Evolutionary conservation across 2,329 filamentous ascomycete species (phyloP), one percentile per base, ranked within the genome.

Genomic region (Cladophialophora chaetospira): DNA sequence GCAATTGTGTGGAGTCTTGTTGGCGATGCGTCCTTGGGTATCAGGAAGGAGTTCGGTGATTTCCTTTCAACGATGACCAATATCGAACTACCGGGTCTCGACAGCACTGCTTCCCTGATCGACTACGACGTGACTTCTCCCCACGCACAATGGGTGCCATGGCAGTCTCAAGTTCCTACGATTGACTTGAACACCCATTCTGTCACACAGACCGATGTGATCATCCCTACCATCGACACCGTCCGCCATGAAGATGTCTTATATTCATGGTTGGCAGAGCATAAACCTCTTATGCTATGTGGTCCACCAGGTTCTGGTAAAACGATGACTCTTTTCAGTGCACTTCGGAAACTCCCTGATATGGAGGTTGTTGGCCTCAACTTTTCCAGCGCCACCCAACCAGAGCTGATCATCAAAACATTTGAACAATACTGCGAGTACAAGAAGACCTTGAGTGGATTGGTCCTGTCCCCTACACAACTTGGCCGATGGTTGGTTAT

Each of bases 351-450:
- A 75, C 80, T 99, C 56, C 93, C 93, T 3, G 97, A 97, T 71
- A 97, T 99, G 92, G 94, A 99, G 74, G 91, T 97, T 56, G 95
- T 99, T 28, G 94, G 94, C 46, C 89, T 99, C 71, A 99, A 99
- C 75, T 99, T 99, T 73, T 99, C 95, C 3, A 99, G 94, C 67
- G 95, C 94, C 1, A 99, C 95, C 0, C 99, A 94, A 0, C 95
- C 94, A 0, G 95, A 99, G 72, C 84, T 99, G 25, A 83, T 99
- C 61, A 92, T 99, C 79, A 99, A 99, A 81, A 99, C 95, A 0
- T 96, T 99, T 65, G 94, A 99, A 76, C 95, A 99, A 72, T 97
- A 99, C 74, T 99, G 94, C 75, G 94, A 99, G 75, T 99, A 99
- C 77, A 95, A 93, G 79, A 99, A 99, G 82, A 97, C 94, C 0